These are phyloP conservation scores for Kwoniella europaea DNA, from an alignment of 768 basidiomycete genomes.

Conservation along the genomic window DNA sequence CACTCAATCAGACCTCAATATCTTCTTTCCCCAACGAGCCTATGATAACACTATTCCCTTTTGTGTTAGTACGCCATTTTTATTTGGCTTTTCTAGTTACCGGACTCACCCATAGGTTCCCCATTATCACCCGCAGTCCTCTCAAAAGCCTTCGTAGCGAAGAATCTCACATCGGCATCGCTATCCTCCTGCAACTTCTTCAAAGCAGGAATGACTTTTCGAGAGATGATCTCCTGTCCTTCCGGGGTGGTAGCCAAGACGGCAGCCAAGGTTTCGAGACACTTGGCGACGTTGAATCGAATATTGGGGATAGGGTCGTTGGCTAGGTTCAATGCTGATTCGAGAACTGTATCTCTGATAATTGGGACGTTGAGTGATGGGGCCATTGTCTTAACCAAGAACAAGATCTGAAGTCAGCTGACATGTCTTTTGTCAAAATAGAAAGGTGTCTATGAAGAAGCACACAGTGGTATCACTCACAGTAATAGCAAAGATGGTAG, in stretches of 20 bases:
- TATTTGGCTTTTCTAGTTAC: no score
- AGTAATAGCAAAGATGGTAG: constrained; percentile 96
- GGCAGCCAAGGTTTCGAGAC: constrained; percentile 82
- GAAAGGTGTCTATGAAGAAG: no score
- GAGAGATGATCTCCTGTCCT: constrained; percentile 74
- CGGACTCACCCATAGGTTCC: constrained; percentile 50
- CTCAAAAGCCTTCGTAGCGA: constrained; percentile 51
- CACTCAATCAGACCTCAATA: not conserved
- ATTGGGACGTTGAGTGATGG: constrained; percentile 85
- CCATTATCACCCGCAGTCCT: constrained; percentile 42
- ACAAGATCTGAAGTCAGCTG: no score
- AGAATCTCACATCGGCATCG: constrained; percentile 81
- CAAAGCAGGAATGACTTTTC: constrained; percentile 78
- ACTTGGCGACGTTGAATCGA: constrained; percentile 97
- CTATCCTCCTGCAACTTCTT: constrained; percentile 84
- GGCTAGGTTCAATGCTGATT: constrained; percentile 78
- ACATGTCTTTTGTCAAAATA: no score
- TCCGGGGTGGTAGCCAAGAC: constrained; percentile 68
- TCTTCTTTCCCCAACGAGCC: not conserved
- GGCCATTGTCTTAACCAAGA: constrained; percentile 75
- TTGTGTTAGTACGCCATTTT: no score
- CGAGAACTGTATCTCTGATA: constrained; percentile 75
- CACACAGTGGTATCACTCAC: constrained; percentile 62
- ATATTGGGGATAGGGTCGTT: constrained; percentile 96
- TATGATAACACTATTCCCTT: not conserved